Conservation (phyloP, 73 alveolate species). For the Tetrahymena malaccensis region DNA sequence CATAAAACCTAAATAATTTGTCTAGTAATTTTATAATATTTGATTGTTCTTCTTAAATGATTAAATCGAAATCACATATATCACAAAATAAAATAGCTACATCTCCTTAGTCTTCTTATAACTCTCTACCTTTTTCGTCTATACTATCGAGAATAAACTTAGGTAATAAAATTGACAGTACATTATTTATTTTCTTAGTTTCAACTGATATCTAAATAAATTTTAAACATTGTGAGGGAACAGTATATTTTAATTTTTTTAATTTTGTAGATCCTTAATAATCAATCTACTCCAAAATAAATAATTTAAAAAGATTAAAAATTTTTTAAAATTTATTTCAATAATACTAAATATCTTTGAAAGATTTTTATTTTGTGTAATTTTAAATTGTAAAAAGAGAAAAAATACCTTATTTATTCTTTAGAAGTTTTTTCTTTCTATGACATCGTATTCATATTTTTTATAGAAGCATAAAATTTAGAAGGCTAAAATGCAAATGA, state of each 20-base stretch:
- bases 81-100: constrained; percentile 73
- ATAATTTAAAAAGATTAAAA: too few relatives aligned
- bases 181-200: constrained; percentile 26
- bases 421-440: not conserved
- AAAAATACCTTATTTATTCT: not conserved
- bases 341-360: too few relatives aligned
- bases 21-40: constrained; percentile 31
- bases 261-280: too few relatives aligned
- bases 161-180: constrained; percentile 37
- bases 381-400: not conserved
- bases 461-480: not conserved
- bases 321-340: too few relatives aligned
- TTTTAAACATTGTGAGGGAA: not conserved
- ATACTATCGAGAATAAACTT: constrained; percentile 40
- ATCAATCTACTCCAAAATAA: too few relatives aligned
- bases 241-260: too few relatives aligned
- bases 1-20: constrained; percentile 55
- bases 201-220: not conserved
- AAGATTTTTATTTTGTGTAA: too few relatives aligned
- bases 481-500: not conserved
- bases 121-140: constrained; percentile 29
- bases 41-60: constrained; percentile 28
- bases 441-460: not conserved
- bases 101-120: constrained; percentile 55
- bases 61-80: constrained; percentile 70